Evolutionary conservation across 176 grass and related monocot species (phyloP).

Genomic region (Rhynchospora tenuis): DNA sequence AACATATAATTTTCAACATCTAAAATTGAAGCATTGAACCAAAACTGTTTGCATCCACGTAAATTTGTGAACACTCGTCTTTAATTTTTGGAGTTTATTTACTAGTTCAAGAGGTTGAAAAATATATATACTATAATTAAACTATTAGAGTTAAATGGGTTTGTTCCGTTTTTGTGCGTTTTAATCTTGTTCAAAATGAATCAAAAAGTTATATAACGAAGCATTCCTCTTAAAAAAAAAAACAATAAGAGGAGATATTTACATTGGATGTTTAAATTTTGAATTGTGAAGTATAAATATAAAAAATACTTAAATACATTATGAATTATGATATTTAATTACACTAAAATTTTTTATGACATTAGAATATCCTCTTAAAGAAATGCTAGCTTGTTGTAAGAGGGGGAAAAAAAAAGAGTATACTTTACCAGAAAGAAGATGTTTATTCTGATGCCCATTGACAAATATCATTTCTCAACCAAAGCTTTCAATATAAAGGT

Average conservation of each 20-base stretch:
- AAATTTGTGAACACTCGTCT: no score
- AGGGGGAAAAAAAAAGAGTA: background rate
- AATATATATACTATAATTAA: background rate
- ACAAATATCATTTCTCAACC: background rate
- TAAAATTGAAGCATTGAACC: no score
- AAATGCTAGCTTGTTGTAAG: background rate
- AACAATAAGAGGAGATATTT: background rate
- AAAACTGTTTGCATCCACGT: no score
- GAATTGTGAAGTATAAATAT: no score
- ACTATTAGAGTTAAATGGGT: background rate
- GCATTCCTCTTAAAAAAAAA: background rate
- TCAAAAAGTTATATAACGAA: background rate
- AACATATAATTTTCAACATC: no score
- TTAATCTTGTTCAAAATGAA: background rate
- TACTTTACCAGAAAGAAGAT: background rate
- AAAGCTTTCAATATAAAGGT: constrained; percentile 7
- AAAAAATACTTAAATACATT: no score
- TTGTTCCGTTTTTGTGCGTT: background rate
- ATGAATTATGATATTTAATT: no score
- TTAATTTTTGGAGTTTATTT: background rate
- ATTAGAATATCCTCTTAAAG: background rate
- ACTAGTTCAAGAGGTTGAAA: background rate
- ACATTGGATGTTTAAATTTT: no score
- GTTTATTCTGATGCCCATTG: background rate
- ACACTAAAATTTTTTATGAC: no score